Percentiles rank a stretch among this genome's conserved stretches.
Evolutionary conservation across 257 asterid species (phyloP).

Genomic region (Nicotiana obtusifolia): DNA sequence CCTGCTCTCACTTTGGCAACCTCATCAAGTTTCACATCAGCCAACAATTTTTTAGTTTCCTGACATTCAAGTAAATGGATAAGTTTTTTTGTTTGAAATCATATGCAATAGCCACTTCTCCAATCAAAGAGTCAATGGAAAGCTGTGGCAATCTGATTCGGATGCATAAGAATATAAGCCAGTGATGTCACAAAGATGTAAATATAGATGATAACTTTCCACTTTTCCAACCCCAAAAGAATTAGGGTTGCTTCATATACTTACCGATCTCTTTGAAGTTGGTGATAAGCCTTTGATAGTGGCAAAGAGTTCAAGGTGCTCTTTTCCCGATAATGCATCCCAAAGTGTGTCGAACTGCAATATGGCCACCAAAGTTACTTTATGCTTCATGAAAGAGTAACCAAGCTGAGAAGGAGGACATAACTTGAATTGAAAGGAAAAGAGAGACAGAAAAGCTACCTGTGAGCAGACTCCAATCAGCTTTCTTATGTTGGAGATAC

Average conservation of each 20-base stretch:
- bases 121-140: not conserved
- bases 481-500: conserved; percentile 26
- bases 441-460: conserved; percentile 6
- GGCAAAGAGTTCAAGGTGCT: conserved; percentile 37
- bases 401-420: not conserved
- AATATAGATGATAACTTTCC: too few relatives aligned
- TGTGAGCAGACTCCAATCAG: conserved; percentile 37
- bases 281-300: conserved; percentile 30
- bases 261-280: conserved; percentile 17
- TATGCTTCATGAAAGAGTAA: not conserved
- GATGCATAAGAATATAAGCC: not conserved
- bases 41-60: conserved; percentile 23
- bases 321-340: conserved; percentile 28
- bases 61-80: not conserved
- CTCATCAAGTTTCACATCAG: conserved; percentile 21
- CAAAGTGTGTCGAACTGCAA: conserved; percentile 34
- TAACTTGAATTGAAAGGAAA: not conserved
- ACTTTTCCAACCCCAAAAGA: not conserved
- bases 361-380: not conserved
- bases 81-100: not conserved
- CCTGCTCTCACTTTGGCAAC: conserved; percentile 22
- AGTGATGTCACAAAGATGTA: not conserved
- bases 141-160: not conserved
- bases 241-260: not conserved
- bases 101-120: not conserved